These are phyloP conservation scores for Forsythia viridissima DNA, from an alignment of 257 asterid species.

Conservation along the genomic window DNA sequence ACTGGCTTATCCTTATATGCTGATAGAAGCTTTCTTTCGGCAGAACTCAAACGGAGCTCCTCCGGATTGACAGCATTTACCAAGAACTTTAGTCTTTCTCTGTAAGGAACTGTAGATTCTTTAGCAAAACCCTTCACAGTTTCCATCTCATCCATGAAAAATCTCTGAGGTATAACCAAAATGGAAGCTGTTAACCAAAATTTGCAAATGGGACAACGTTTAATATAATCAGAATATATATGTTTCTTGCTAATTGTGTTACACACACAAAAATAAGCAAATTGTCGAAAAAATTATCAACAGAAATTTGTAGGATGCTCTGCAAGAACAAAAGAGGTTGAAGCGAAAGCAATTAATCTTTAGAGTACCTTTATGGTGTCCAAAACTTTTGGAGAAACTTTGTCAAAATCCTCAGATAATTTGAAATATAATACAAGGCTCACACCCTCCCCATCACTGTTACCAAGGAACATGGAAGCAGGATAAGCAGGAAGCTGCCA, in stretches of 20 bases:
- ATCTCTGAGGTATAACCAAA: constrained; percentile 41
- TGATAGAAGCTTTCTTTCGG: constrained; percentile 79
- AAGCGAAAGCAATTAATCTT: background rate
- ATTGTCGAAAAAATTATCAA: background rate
- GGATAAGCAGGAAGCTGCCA: constrained; percentile 84
- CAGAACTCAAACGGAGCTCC: constrained; percentile 68
- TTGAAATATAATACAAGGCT: constrained; percentile 83
- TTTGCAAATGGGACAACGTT: background rate
- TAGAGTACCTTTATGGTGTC: constrained; percentile 63
- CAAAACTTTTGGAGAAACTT: constrained; percentile 45
- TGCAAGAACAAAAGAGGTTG: background rate
- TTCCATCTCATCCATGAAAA: constrained; percentile 68
- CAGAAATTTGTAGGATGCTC: background rate
- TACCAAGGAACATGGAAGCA: constrained; percentile 76
- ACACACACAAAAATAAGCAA: background rate
- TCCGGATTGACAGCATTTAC: constrained; percentile 79
- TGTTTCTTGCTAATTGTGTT: no score
- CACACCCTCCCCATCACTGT: constrained; percentile 81
- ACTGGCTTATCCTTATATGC: constrained; percentile 90
- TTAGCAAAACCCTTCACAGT: constrained; percentile 60
- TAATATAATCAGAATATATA: no score
- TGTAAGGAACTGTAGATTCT: constrained; percentile 61
- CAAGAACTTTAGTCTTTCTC: constrained; percentile 85
- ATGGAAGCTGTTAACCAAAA: background rate
- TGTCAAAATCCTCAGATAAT: constrained; percentile 58